Base-by-base conservation (phyloP, 164 flowering plant species). In the Berberis vulgaris region DNA sequence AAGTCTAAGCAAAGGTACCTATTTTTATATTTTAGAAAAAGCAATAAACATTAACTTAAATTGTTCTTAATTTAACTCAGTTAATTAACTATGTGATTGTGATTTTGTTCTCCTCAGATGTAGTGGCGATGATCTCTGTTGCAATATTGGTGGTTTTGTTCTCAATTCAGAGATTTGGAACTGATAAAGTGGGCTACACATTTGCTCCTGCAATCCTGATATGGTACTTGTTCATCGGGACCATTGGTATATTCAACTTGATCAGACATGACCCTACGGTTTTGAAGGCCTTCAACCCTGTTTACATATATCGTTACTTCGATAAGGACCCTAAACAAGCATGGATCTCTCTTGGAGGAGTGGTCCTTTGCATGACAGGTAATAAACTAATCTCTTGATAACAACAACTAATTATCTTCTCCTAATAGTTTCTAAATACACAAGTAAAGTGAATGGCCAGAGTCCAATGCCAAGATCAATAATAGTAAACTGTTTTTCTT, bases 81-180 rank as follows among this genome's bases (percentile, higher is more conserved):
- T n/a, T 5, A 39, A 2, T 43, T n/a, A 6, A 56, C 1, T 38
- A 45, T 45, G 9, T 59, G 53, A 43, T 38, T 61, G 7, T 39
- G 12, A 43, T n/a, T 49, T 26, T 4, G 0, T 42, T 67, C 9
- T 11, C 3, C 39, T n/a, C 67, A 75, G 76, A 72, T 57, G 54
- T 42, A 45, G 68, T 76, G 62, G 74, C 67, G 62, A 60, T 59
- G 74, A 72, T 73, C 8, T 72, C 76, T 38, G 62, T 76, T 5
- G 78, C 66, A 11, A 73, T 76, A 49, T 43, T 75, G n/a, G 60
- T 75, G 12, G 42, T 62, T 6, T 54, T 75, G 26, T 75, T 75
- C 61, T 61, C 65, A 26, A 44, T 76, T 39, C 78, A 76, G n/a
- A 69, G 71, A 57, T 76, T 76, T 13, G 78, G 78, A 44, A 72